Percentiles rank a stretch among this genome's conserved stretches.
Conservation (phyloP, 768 basidiomycete species). For the Pisolithus albus region DNA sequence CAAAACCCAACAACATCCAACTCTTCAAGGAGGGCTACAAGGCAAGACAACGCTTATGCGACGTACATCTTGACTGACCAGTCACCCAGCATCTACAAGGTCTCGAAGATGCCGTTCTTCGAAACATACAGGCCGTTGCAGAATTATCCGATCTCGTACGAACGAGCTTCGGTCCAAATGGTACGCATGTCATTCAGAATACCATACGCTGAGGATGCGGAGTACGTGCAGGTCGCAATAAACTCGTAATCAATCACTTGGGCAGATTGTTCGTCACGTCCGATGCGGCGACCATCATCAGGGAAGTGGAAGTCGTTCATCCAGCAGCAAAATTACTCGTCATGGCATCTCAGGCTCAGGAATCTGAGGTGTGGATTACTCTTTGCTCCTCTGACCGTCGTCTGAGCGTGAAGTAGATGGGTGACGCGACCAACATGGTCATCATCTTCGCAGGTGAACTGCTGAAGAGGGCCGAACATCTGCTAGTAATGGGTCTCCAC, state of each 20-base stretch:
- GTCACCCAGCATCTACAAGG: constrained; percentile 67
- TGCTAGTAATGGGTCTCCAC: constrained; percentile 94
- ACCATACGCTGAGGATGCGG: not conserved
- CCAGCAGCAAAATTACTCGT: constrained; percentile 99
- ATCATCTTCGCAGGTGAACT: constrained; percentile 94
- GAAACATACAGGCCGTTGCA: constrained; percentile 93
- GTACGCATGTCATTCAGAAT: constrained; percentile 39
- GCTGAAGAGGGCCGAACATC: constrained; percentile 85
- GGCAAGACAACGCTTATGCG: constrained; percentile 33
- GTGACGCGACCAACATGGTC: constrained; percentile 93
- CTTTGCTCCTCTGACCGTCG: not conserved
- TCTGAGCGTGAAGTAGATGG: constrained; percentile 57
- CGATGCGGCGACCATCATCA: constrained; percentile 97
- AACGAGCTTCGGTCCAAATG: constrained; percentile 95
- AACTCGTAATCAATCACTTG: constrained; percentile 95
- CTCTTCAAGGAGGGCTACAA: constrained; percentile 99
- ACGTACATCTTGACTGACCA: constrained; percentile 6
- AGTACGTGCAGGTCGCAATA: constrained; percentile 71
- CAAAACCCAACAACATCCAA: constrained; percentile 79
- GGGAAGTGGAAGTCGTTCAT: constrained; percentile 97
- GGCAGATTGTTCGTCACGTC: constrained; percentile 95
- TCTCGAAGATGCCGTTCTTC: constrained; percentile 92
- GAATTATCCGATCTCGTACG: constrained; percentile 93
- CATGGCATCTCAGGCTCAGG: constrained; percentile 96
- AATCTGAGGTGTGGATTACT: constrained; percentile 63